A percentile compares a stretch with the other conserved stretches of the same genome.
phyloP scores from a whole-genome alignment of 352 stramenopile species.

The Pythium sukuiense region DNA sequence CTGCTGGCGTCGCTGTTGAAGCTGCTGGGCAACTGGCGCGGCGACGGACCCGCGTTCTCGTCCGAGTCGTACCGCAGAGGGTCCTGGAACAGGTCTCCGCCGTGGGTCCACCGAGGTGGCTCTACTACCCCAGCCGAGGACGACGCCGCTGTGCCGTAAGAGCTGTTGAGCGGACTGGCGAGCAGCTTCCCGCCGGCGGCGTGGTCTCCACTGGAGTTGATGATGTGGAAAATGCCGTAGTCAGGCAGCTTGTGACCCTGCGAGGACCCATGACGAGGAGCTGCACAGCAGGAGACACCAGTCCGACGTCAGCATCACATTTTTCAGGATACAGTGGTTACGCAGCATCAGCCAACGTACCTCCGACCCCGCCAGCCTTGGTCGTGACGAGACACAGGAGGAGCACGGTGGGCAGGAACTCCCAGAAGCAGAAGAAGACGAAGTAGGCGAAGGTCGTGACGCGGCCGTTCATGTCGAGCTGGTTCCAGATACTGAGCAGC shows the following conservation, averaged over 20 bases:
- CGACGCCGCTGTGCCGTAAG: constrained; percentile 54
- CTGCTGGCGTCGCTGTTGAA: constrained; percentile 61
- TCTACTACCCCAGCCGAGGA: constrained; percentile 29
- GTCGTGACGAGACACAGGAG: constrained; percentile 81
- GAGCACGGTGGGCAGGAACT: constrained; percentile 80
- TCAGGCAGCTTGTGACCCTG: constrained; percentile 68
- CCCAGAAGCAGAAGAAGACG: constrained; percentile 87
- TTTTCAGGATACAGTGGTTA: too few relatives aligned
- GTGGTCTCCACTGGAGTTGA: constrained; percentile 51
- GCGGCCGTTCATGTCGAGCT: constrained; percentile 81
- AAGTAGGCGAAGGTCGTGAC: constrained; percentile 81
- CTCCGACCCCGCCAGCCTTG: constrained; percentile 76
- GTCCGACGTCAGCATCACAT: constrained; percentile 7
- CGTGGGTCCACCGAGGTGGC: constrained; percentile 70
- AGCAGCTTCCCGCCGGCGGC: constrained; percentile 41
- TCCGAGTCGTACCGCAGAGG: constrained; percentile 84
- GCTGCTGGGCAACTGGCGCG: constrained; percentile 57
- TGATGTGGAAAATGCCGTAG: constrained; percentile 88
- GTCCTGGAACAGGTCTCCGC: constrained; percentile 82
- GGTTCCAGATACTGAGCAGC: constrained; percentile 86
- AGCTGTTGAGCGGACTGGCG: constrained; percentile 58
- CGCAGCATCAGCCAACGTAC: constrained; percentile 24
- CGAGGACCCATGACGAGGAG: constrained; percentile 58
- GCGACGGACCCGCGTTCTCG: constrained; percentile 57
- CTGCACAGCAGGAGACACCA: constrained; percentile 28